Conservation (phyloP, 2,329 filamentous ascomycete genomes). For the Pezicula neosporulosa region DNA sequence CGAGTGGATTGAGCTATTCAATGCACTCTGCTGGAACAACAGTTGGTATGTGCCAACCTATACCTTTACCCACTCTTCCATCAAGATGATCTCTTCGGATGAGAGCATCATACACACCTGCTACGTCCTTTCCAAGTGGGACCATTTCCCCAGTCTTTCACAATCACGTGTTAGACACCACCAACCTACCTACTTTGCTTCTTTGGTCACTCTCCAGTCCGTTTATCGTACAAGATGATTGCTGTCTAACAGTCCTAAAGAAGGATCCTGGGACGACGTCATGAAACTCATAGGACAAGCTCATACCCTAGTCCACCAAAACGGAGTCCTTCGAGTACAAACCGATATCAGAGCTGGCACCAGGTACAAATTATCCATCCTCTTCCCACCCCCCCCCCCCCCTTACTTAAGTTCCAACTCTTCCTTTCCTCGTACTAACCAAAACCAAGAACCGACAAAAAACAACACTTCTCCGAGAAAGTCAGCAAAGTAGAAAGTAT, state of each 20-base stretch:
- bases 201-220: not conserved
- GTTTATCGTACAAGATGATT: not conserved
- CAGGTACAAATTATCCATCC: constrained; percentile 37
- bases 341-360: constrained; percentile 84
- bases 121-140: not conserved
- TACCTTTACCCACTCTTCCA: constrained; percentile 2
- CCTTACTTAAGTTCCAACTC: not conserved
- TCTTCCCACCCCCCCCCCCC: not conserved
- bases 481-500: constrained; percentile 27
- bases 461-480: constrained; percentile 27
- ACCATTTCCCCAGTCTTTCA: too few species aligned
- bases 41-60: constrained; percentile 58
- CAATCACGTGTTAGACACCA: not conserved
- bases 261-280: constrained; percentile 88
- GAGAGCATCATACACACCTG: not conserved
- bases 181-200: not conserved
- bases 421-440: not conserved
- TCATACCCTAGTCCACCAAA: constrained; percentile 71
- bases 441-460: constrained; percentile 24
- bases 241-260: constrained; percentile 40
- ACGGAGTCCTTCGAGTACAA: constrained; percentile 80
- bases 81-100: not conserved
- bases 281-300: constrained; percentile 84
- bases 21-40: constrained; percentile 97
- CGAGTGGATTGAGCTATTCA: constrained; percentile 74